A percentile compares a stretch with the other conserved stretches of the same genome.
Conservation (phyloP, 805 yeast genomes). For the Debaryomyces hansenii region DNA sequence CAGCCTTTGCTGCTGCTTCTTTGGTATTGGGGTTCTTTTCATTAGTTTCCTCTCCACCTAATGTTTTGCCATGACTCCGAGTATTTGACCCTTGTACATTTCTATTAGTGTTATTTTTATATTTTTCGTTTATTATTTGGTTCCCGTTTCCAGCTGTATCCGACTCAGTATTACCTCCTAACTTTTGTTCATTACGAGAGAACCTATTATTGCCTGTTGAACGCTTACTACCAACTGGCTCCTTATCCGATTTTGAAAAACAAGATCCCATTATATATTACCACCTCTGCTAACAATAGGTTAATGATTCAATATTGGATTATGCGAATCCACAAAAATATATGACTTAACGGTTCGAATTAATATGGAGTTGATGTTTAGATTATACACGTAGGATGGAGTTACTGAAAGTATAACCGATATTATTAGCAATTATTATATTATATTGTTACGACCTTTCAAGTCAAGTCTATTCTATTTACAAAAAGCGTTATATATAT, state of each 20-base stretch:
- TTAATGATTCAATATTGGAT: background rate
- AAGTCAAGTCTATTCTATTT: background rate
- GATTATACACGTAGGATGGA: no score
- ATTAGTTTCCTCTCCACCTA: constrained; percentile 11
- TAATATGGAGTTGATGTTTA: no score
- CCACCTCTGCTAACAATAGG: background rate
- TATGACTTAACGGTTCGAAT: no score
- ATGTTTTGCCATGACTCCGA: constrained; percentile 12
- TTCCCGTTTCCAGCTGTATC: background rate
- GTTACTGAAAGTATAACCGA: no score
- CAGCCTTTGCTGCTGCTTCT: constrained; percentile 42
- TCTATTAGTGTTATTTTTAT: constrained; percentile 1
- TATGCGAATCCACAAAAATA: background rate
- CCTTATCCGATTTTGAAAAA: constrained; percentile 15
- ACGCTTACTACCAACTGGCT: background rate
- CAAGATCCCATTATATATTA: constrained; percentile 24
- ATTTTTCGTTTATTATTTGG: background rate
- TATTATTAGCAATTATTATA: no score
- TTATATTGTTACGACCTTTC: no score
- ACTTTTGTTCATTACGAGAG: constrained; percentile 2
- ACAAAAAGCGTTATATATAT: background rate
- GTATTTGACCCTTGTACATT: background rate
- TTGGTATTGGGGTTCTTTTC: constrained; percentile 11
- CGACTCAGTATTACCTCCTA: constrained; percentile 2
- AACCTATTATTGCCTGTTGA: constrained; percentile 4